Base-by-base conservation (phyloP, 495 filamentous ascomycete genomes). In the Aspergillus nidulans region DNA sequence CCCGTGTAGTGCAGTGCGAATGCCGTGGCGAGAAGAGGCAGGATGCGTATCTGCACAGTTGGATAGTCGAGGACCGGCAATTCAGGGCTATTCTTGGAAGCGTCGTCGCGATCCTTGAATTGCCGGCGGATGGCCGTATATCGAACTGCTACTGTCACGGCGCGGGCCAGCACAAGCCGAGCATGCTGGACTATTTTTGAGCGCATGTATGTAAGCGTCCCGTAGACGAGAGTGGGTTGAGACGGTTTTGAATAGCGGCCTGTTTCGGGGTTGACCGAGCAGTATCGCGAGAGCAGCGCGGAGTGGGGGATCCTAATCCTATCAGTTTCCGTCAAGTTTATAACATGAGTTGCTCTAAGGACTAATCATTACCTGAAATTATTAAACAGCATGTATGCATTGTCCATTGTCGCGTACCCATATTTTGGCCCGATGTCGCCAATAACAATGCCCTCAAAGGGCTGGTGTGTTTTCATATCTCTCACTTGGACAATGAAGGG, bases 361-460 rank as follows among this genome's bases (percentile, higher is more conserved):
- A 18, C 4, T 42, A 10, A 8, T 8, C 7, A 9, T 18, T 51
- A 66, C 53, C 74, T 62, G 55, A 66, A 69, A 28, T 74, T 56
- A 45, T 78, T 58, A 58, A 80, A 79, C 6, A 77, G 70, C 72
- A 77, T 76, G 53, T 79, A 80, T 0, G 69, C 77, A 50, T 79
- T 80, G 51, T 79, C 77, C 70, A 77, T 75, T 4, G 64, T 66
- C 15, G 68, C 62, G 43, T 78, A 78, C 2, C 76, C 77, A 44
- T 75, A 74, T 39, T 78, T 80, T 0, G 72, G 70, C 0, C 75
- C 75, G 43, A 80, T 77, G 51, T 80, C 77, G 26, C 77, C 77
- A 24, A 78, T 67, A 1, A 72, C 67, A 21, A 80, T 68, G 1
- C 75, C 77, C 7, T 67, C 41, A 6, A 77, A 49, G 0, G 74